Base-by-base conservation (phyloP, 441 rosid genomes). In the Manihot esculenta region DNA sequence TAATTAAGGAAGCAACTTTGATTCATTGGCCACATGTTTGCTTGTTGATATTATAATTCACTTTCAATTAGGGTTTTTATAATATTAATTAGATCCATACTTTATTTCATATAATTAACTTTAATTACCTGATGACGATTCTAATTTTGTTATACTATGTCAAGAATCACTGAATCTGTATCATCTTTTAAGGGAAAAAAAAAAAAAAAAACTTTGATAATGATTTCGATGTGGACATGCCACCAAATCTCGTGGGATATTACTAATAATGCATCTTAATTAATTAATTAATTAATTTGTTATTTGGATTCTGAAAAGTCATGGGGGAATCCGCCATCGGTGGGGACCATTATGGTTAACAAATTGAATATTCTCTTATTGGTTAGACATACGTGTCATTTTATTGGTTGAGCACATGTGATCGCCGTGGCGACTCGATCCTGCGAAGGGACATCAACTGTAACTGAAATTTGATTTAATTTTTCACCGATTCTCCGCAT, bases 201-300 rank as follows among this genome's bases (percentile, higher is more conserved):
- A 35, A 44, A 8, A 9, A 3, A 30, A 47, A 30, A 20, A 1
- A 15, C 18, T 56, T 6, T 17, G 14, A 21, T 27, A 11, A 58
- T 68, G 62, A 2, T 24, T 8, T 56, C 55, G 71, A 68, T 42
- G 50, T 57, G 15, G 26, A 41, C 62, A 21, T 17, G 62, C 72
- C 72, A 47, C 13, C 56, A 13, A 44, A 42, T 24, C 33, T 10
- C 3, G 35, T 21, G 17, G 2, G 11, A 20, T 21, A 68, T 47
- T 18, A 68, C 13, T 58, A 27, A 14, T 30, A 64, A 51, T 11
- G 51, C 35, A 7, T 50, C 33, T 17, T 17, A 3, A 23, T 13
- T 56, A 20, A 30, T 23, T 15, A 30, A 5, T 5, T 59, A 7
- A 27, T 14, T 14, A 9, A 0, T 14, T 27, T 15, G 8, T 59